These are phyloP conservation scores for Eremothecium coryli DNA, from an alignment of 1,139 yeast genomes.

Conservation along the genomic window DNA sequence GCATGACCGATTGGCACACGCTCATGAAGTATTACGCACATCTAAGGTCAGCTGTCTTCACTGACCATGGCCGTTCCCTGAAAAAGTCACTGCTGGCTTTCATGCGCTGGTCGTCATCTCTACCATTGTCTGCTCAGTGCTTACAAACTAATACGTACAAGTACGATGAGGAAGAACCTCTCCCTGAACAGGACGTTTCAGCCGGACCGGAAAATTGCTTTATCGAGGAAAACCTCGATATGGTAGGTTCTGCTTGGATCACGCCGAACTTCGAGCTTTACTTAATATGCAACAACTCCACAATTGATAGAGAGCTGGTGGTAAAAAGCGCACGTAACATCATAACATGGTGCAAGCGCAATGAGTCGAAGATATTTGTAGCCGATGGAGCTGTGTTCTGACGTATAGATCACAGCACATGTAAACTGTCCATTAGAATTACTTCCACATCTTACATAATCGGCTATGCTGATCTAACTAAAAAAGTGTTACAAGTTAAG, in stretches of 20 bases:
- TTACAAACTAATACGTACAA: too few species aligned
- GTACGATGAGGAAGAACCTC: slow-evolving; percentile 9
- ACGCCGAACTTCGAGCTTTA: slow-evolving; percentile 51
- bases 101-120: slow-evolving; percentile 30
- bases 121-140: slow-evolving; percentile 6
- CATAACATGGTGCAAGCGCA: slow-evolving; percentile 47
- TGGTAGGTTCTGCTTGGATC: slow-evolving; percentile 46
- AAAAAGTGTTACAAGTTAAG: slow-evolving; percentile 2
- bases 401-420: slow-evolving; percentile 5
- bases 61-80: slow-evolving; percentile 21
- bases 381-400: slow-evolving; percentile 51
- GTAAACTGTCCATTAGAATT: not conserved
- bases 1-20: slow-evolving; percentile 12
- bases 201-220: slow-evolving; percentile 4
- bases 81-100: slow-evolving; percentile 24
- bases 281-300: slow-evolving; percentile 42
- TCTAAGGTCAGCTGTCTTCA: slow-evolving; percentile 19
- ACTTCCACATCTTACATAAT: too few species aligned
- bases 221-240: slow-evolving; percentile 25
- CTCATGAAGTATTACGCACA: slow-evolving; percentile 24
- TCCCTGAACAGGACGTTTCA: not conserved
- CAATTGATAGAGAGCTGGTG: slow-evolving; percentile 38
- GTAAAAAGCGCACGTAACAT: slow-evolving; percentile 45
- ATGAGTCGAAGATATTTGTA: slow-evolving; percentile 51
- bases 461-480: too few species aligned